Conservation (phyloP, 73 alveolate genomes). For the Stentor coeruleus region DNA sequence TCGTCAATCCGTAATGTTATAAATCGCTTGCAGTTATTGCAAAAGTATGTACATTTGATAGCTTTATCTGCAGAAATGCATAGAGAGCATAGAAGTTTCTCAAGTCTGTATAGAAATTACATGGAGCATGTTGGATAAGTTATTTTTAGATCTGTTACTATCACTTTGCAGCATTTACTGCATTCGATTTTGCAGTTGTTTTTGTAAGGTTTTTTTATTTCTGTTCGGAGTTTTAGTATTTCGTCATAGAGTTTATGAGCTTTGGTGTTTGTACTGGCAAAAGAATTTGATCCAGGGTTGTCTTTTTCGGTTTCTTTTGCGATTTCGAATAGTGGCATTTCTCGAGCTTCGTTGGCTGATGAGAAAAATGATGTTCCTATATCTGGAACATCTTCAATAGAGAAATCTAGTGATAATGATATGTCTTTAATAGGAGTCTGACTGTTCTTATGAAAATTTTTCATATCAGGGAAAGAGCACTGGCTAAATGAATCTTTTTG, state of each 20-base stretch:
- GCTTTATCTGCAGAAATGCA: not conserved
- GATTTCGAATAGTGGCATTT: too few relatives aligned
- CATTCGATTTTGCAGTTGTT: not conserved
- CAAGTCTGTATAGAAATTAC: not conserved
- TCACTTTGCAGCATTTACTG: not conserved
- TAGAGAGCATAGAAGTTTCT: not conserved
- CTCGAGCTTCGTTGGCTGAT: too few relatives aligned
- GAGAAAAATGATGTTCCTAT: not conserved
- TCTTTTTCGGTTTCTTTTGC: too few relatives aligned
- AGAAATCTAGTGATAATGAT: not conserved
- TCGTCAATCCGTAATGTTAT: not conserved
- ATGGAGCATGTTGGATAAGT: not conserved
- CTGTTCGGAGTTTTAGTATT: not conserved
- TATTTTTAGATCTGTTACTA: not conserved
- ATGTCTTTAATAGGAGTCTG: not conserved
- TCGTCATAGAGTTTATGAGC: not conserved
- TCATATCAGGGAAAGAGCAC: not conserved
- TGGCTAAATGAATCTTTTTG: not conserved
- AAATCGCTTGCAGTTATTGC: not conserved
- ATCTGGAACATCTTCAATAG: not conserved
- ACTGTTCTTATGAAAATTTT: too few relatives aligned
- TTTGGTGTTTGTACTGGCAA: not conserved
- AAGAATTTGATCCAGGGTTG: not conserved
- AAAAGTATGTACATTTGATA: not conserved
- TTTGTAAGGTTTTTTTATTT: too few relatives aligned